These are phyloP conservation scores for Flueggea neowawraea DNA, from an alignment of 441 rosid genomes.

Conservation along the genomic window DNA sequence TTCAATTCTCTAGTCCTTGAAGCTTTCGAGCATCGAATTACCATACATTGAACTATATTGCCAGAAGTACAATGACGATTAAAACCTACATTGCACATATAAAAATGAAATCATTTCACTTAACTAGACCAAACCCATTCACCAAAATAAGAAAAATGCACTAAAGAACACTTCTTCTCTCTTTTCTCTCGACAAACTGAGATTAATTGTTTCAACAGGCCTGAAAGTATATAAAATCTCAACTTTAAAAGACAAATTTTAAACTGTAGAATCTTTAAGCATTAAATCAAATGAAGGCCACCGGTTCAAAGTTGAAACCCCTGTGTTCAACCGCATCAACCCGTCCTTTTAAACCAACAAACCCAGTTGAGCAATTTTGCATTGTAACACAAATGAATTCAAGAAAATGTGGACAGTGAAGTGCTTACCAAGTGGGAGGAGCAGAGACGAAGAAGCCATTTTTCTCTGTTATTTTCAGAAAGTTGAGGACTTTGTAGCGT, in stretches of 20 bases:
- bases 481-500: slow-evolving; percentile 9
- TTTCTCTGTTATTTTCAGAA: neutral
- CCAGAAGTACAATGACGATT: slow-evolving; percentile 10
- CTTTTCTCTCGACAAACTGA: too few species aligned
- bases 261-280: too few species aligned
- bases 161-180: neutral
- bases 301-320: too few species aligned
- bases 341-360: too few species aligned
- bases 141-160: neutral
- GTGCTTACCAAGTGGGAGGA: slow-evolving; percentile 47
- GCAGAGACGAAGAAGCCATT: slow-evolving; percentile 53
- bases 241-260: too few species aligned
- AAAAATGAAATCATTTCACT: neutral
- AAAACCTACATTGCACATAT: slow-evolving; percentile 30
- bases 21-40: slow-evolving; percentile 29
- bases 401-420: neutral
- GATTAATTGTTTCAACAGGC: too few species aligned
- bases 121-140: neutral
- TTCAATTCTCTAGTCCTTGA: slow-evolving; percentile 24
- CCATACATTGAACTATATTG: slow-evolving; percentile 20
- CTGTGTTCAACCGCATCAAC: too few species aligned
- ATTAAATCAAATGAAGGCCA: too few species aligned
- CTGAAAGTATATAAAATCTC: too few species aligned
- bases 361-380: neutral
- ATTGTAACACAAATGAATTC: neutral